These are phyloP conservation scores for Beauveria brongniartii DNA, from an alignment of 2,329 filamentous ascomycete genomes.

Conservation along the genomic window DNA sequence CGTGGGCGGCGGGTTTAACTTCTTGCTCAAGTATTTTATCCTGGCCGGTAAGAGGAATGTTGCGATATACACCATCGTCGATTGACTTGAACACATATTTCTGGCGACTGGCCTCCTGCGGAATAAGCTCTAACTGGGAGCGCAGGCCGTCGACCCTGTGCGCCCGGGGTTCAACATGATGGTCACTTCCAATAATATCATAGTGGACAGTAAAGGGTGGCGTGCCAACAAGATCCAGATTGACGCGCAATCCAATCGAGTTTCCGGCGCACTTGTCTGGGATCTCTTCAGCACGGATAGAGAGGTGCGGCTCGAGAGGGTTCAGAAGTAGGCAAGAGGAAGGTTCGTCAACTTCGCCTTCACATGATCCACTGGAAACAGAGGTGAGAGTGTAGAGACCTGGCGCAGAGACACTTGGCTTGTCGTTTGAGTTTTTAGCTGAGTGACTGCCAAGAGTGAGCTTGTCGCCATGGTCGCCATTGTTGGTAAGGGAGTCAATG, in stretches of 20 bases:
- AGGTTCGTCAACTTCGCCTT: slow-evolving; percentile 84
- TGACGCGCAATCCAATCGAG: slow-evolving; percentile 81
- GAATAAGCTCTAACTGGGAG: slow-evolving; percentile 77
- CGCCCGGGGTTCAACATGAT: slow-evolving; percentile 42
- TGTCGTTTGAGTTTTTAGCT: slow-evolving; percentile 54
- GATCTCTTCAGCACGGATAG: slow-evolving; percentile 69
- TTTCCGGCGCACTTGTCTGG: slow-evolving; percentile 93
- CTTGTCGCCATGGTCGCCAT: slow-evolving; percentile 59
- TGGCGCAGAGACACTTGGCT: slow-evolving; percentile 62
- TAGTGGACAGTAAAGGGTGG: slow-evolving; percentile 85
- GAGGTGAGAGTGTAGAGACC: slow-evolving; percentile 82
- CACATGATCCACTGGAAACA: slow-evolving; percentile 71
- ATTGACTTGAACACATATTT: slow-evolving; percentile 78
- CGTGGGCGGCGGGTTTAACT: slow-evolving; percentile 86
- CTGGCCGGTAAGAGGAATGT: slow-evolving; percentile 51
- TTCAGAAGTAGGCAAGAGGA: slow-evolving; percentile 90
- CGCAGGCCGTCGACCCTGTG: slow-evolving; percentile 62
- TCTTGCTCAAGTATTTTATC: slow-evolving; percentile 70
- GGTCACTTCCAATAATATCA: slow-evolving; percentile 55
- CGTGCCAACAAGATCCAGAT: slow-evolving; percentile 83
- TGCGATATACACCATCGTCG: slow-evolving; percentile 72
- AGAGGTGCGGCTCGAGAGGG: slow-evolving; percentile 75
- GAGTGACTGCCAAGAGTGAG: slow-evolving; percentile 49
- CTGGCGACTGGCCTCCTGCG: slow-evolving; percentile 73
- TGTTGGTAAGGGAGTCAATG: slow-evolving; percentile 58